phyloP scores from a whole-genome alignment of 495 filamentous ascomycete species.

The Penicillium bialowiezense region DNA sequence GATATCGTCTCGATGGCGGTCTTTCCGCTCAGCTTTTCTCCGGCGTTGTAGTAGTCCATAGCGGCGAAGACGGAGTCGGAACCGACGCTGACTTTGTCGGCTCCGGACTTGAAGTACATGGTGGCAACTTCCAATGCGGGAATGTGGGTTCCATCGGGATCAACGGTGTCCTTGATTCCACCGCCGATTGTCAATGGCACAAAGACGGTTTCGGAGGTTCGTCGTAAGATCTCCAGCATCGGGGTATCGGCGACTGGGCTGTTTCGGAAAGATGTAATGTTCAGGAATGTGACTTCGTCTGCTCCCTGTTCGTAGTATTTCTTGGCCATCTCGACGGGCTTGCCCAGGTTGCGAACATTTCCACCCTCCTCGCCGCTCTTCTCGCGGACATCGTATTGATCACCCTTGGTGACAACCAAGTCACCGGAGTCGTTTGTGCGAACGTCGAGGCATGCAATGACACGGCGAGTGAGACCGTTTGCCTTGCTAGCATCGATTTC shows the following conservation, averaged over 20 bases:
- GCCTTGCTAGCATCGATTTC: slow-evolving; percentile 25
- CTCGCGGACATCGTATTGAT: slow-evolving; percentile 99
- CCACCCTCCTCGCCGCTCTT: slow-evolving; percentile 63
- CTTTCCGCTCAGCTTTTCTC: slow-evolving; percentile 65
- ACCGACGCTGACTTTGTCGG: slow-evolving; percentile 98
- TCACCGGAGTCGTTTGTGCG: slow-evolving; percentile 95
- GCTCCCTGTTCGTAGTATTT: slow-evolving; percentile 96
- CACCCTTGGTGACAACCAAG: slow-evolving; percentile 95
- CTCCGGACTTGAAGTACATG: slow-evolving; percentile 96
- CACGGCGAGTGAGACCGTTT: slow-evolving; percentile 76
- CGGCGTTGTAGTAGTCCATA: slow-evolving; percentile 75
- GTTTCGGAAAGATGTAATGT: slow-evolving; percentile 96
- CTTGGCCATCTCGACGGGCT: slow-evolving; percentile 91
- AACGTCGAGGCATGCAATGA: slow-evolving; percentile 96
- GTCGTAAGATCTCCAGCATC: slow-evolving; percentile 89
- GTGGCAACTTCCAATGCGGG: slow-evolving; percentile 89
- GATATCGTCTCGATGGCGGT: slow-evolving; percentile 96
- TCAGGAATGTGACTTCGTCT: slow-evolving; percentile 94
- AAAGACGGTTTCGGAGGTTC: slow-evolving; percentile 88
- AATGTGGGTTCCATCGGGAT: slow-evolving; percentile 82
- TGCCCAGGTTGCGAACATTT: slow-evolving; percentile 87
- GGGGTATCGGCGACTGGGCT: slow-evolving; percentile 87
- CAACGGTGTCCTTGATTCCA: slow-evolving; percentile 86
- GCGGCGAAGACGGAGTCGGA: slow-evolving; percentile 91
- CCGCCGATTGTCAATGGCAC: slow-evolving; percentile 96